phyloP scores from a whole-genome alignment of 768 basidiomycete species.

The Porpolomopsis calyptriformis region DNA sequence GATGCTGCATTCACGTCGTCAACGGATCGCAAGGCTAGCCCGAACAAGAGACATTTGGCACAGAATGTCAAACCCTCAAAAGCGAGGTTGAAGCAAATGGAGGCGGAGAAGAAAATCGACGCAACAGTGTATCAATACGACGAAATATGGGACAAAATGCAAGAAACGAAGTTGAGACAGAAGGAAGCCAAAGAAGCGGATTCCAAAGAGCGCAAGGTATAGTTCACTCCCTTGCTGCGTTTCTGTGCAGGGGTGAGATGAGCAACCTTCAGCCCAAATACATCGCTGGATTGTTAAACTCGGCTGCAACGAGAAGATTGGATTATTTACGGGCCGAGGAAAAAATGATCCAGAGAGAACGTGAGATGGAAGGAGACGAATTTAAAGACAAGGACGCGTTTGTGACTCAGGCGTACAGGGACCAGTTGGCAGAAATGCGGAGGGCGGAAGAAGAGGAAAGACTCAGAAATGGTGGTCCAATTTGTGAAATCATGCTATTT shows the following conservation, averaged over 20 bases:
- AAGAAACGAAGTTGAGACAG: conserved; percentile 66
- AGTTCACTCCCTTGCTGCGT: conserved; percentile 13
- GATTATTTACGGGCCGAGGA: conserved; percentile 93
- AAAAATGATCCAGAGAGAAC: conserved; percentile 91
- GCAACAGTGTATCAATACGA: conserved; percentile 88
- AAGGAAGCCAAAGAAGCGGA: conserved; percentile 73
- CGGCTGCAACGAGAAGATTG: conserved; percentile 78
- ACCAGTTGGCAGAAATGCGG: conserved; percentile 88
- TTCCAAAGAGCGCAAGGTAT: conserved; percentile 65
- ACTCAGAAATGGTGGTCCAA: conserved; percentile 64
- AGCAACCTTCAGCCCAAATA: conserved; percentile 70
- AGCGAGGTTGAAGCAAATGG: conserved; percentile 60
- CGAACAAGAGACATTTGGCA: conserved; percentile 47
- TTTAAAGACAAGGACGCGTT: conserved; percentile 95
- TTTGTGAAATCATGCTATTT: background rate
- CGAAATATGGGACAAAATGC: conserved; percentile 93
- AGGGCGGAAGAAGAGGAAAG: conserved; percentile 90
- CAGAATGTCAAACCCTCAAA: conserved; percentile 53
- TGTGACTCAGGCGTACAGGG: conserved; percentile 94
- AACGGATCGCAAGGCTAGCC: conserved; percentile 27
- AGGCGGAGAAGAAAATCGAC: conserved; percentile 72
- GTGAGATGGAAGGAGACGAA: conserved; percentile 87
- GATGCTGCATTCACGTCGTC: conserved; percentile 39
- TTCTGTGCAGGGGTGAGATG: conserved; percentile 7
- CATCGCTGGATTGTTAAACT: conserved; percentile 64